Conservation (phyloP, 257 asterid genomes). For the Oldenlandia corymbosa region DNA sequence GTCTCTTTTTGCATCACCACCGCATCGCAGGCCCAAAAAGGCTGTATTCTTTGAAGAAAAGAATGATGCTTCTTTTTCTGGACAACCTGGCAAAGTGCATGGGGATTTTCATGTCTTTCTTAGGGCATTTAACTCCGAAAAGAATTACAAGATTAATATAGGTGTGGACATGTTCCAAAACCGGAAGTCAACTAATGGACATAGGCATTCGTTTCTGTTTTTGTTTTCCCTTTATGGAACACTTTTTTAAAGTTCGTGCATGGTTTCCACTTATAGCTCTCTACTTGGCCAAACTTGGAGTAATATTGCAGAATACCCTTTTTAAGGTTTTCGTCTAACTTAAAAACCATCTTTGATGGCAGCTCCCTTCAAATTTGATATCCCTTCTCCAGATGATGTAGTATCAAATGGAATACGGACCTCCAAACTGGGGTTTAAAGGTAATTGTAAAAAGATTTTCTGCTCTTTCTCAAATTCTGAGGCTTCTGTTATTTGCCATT, state of each 20-base stretch:
- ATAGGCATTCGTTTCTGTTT: slow-evolving; percentile 16
- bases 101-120: slow-evolving; percentile 55
- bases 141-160: slow-evolving; percentile 53
- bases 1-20: slow-evolving; percentile 88
- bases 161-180: slow-evolving; percentile 50
- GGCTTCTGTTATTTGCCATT: neutral
- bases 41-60: slow-evolving; percentile 43
- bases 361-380: slow-evolving; percentile 79
- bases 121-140: slow-evolving; percentile 57
- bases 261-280: slow-evolving; percentile 2
- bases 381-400: slow-evolving; percentile 84
- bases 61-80: slow-evolving; percentile 47
- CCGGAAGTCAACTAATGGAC: slow-evolving; percentile 25
- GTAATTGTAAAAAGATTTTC: slow-evolving; percentile 21
- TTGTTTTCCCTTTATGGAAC: neutral
- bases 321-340: slow-evolving; percentile 27
- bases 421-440: slow-evolving; percentile 45
- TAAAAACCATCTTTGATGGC: slow-evolving; percentile 35
- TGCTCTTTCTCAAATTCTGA: slow-evolving; percentile 5
- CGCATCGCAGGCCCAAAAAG: slow-evolving; percentile 47
- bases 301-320: slow-evolving; percentile 3
- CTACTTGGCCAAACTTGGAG: slow-evolving; percentile 20
- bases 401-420: slow-evolving; percentile 54
- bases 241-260: neutral
- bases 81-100: slow-evolving; percentile 54